These are phyloP conservation scores for Leccinum solheimii DNA, from an alignment of 1,284 basidiomycete genomes.

Conservation along the genomic window DNA sequence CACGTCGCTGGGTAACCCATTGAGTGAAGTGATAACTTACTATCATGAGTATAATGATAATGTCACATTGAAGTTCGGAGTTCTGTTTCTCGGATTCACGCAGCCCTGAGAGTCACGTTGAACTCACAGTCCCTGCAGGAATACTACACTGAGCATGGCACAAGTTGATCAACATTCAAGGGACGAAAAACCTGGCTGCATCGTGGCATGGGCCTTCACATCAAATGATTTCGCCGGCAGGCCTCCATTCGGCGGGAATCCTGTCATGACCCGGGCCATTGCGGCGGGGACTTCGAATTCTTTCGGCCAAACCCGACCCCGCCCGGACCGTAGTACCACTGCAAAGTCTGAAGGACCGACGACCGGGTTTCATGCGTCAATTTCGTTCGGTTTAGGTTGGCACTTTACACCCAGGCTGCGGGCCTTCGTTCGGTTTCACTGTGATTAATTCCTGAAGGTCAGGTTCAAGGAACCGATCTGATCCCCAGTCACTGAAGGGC, in stretches of 20 bases:
- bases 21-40: not conserved
- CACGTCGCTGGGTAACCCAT: not conserved
- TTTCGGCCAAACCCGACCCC: not conserved
- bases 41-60: not conserved
- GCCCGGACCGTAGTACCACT: not conserved
- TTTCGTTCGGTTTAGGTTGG: not conserved
- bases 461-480: not conserved
- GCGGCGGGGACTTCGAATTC: not conserved
- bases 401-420: not conserved
- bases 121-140: not conserved
- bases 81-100: not conserved
- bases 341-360: not conserved
- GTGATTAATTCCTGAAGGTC: not conserved
- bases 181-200: not conserved
- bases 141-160: not conserved
- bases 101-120: not conserved
- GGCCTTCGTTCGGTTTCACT: not conserved
- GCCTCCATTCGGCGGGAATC: too few species aligned
- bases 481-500: not conserved
- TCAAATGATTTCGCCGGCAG: not conserved
- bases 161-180: not conserved
- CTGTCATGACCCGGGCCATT: too few species aligned
- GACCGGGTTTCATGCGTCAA: not conserved
- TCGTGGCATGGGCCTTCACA: not conserved
- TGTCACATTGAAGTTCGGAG: not conserved